A percentile compares a stretch with the other conserved stretches of the same genome.
Evolutionary conservation across 2,329 filamentous ascomycete species (phyloP).

Genomic region (Scedosporium apiospermum): DNA sequence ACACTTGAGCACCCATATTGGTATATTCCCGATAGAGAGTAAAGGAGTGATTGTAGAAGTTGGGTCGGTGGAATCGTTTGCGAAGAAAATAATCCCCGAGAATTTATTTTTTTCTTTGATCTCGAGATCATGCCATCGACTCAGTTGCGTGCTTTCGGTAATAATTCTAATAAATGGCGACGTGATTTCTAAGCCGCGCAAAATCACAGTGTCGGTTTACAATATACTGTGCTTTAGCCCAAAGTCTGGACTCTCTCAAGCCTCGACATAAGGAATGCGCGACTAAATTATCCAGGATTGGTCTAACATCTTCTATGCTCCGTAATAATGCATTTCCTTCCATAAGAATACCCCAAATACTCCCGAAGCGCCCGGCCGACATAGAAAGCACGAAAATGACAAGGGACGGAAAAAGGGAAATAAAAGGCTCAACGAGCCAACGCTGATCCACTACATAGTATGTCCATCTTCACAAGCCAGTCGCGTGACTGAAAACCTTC

Average conservation of each 20-base stretch:
- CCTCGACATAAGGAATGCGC: no score
- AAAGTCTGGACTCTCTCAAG: no score
- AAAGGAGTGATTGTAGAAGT: not conserved
- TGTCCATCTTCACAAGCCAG: constrained; percentile 35
- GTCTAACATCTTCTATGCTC: not conserved
- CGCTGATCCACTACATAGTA: not conserved
- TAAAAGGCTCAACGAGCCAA: not conserved
- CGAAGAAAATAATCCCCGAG: not conserved
- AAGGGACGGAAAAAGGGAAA: constrained; percentile 3
- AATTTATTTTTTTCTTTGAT: not conserved
- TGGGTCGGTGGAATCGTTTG: not conserved
- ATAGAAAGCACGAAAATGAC: not conserved
- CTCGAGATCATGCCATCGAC: not conserved
- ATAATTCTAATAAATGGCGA: not conserved
- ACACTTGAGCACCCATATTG: constrained; percentile 4
- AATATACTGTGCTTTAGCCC: no score
- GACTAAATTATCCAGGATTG: not conserved
- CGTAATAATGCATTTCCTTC: not conserved
- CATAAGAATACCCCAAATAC: not conserved
- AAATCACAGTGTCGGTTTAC: not conserved
- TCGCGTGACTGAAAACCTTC: constrained; percentile 76
- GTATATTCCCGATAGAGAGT: not conserved
- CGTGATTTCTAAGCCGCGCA: not conserved
- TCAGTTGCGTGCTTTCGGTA: not conserved
- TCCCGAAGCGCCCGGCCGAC: not conserved